Base-by-base conservation (phyloP, 257 asterid species). In the Gentiana macrophylla region DNA sequence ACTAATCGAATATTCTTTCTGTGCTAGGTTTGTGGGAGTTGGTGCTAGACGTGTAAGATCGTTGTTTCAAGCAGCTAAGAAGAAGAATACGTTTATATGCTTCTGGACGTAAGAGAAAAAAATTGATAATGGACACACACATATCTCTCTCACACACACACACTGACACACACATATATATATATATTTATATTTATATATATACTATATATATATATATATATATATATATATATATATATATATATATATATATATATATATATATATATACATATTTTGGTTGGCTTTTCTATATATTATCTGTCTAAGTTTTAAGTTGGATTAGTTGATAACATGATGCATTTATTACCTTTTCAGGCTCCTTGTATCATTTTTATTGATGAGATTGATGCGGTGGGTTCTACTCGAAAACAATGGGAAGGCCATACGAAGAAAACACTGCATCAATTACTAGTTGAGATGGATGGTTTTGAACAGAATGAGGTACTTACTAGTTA, bases 11-110 rank as follows among this genome's bases (percentile, higher is more conserved):
- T 41, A 10, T 24, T 24, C 61, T 68, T 50, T 61, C 48, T 49
- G 50, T 77, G 59, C 63, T 76, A 91, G 98, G 98, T 91, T 86
- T 80, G 98, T 91, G 32, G 98, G 98, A 32, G 96, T 87, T 64
- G 98, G 98, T 74, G 98, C 96, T 65, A 94, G 98, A 13, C 95
- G 98, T 61, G 98, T 87, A 60, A 82, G 98, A 82, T 86, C 96
- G 53, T 74, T 91, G 78, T 91, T 91, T 74, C 98, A 91, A 86
- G 98, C 95, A 35, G 98, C 96, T 63, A 90, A 86, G 72, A 90
- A 90, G 70, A 63, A 91, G 96, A 96, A 96, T 91, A 53, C 24
- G 58, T 55, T 38, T 32, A 35, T 5, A 34, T 2, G 48, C 5
- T 57, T 24, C 52, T 32, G 43, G 12, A 32, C 24, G 24, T 24